phyloP scores from a whole-genome alignment of 2,329 filamentous ascomycete genomes.

The Beauveria asiatica region DNA sequence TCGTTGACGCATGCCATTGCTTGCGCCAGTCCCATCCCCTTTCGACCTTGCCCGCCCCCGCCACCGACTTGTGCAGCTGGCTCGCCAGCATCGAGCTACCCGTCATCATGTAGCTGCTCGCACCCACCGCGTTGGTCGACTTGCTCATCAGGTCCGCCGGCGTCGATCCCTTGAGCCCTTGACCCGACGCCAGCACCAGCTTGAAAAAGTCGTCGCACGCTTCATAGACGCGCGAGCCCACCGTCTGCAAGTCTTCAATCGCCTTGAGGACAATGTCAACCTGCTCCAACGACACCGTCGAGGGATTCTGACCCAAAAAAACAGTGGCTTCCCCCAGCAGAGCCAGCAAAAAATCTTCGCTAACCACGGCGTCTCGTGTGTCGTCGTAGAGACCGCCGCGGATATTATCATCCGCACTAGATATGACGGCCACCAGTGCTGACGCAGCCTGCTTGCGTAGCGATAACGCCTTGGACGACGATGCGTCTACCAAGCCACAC shows the following conservation, averaged over 20 bases:
- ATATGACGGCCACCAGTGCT: slow-evolving; percentile 73
- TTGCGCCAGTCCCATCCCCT: slow-evolving; percentile 71
- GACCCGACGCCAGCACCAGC: slow-evolving; percentile 63
- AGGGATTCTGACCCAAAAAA: slow-evolving; percentile 53
- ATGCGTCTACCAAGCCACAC: slow-evolving; percentile 20
- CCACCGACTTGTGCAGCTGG: slow-evolving; percentile 51
- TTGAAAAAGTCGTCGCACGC: slow-evolving; percentile 73
- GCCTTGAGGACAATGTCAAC: slow-evolving; percentile 69
- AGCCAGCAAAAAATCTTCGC: slow-evolving; percentile 76
- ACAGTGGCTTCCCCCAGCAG: slow-evolving; percentile 77
- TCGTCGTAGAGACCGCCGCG: slow-evolving; percentile 83
- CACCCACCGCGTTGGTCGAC: slow-evolving; percentile 47
- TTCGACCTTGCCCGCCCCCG: slow-evolving; percentile 43
- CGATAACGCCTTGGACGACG: slow-evolving; percentile 38
- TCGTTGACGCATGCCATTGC: slow-evolving; percentile 61
- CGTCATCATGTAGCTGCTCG: slow-evolving; percentile 59
- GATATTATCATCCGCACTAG: slow-evolving; percentile 82
- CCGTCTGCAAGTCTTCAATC: slow-evolving; percentile 71
- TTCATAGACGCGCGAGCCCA: slow-evolving; percentile 60
- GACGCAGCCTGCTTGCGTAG: slow-evolving; percentile 61
- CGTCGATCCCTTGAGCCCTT: slow-evolving; percentile 52
- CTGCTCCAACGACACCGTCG: slow-evolving; percentile 59
- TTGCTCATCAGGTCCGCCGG: slow-evolving; percentile 57
- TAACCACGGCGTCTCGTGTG: slow-evolving; percentile 71
- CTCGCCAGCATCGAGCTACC: slow-evolving; percentile 64